These are phyloP conservation scores for Geosmithia putterillii DNA, from an alignment of 2,329 filamentous ascomycete genomes.

Conservation along the genomic window DNA sequence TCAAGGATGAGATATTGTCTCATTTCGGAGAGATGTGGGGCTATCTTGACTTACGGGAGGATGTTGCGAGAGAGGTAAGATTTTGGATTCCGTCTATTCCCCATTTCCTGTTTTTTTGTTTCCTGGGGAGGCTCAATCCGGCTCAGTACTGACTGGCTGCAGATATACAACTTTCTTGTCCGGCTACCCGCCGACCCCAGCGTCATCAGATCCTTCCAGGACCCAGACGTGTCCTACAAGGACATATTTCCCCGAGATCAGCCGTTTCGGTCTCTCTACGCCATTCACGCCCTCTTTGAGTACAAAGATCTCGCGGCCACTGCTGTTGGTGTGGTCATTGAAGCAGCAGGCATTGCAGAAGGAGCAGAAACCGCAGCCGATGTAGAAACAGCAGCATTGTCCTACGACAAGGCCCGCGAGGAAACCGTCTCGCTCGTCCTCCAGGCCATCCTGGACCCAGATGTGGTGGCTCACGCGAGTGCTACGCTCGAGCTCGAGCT, in stretches of 20 bases:
- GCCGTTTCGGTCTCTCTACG: conserved; percentile 64
- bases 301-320: conserved; percentile 36
- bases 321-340: too few species aligned
- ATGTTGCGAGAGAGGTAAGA: conserved; percentile 52
- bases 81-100: neutral
- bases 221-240: conserved; percentile 34
- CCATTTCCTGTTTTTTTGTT: neutral
- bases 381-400: too few species aligned
- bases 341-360: too few species aligned
- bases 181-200: conserved; percentile 57
- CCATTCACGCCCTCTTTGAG: conserved; percentile 51
- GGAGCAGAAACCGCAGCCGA: too few species aligned
- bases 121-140: neutral
- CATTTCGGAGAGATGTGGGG: conserved; percentile 79
- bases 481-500: neutral
- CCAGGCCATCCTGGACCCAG: neutral
- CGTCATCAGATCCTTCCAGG: conserved; percentile 46
- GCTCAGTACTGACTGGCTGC: conserved; percentile 6
- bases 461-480: neutral
- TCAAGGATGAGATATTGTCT: conserved; percentile 69
- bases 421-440: neutral
- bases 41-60: conserved; percentile 63
- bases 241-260: conserved; percentile 57
- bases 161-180: conserved; percentile 60
- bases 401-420: neutral